Conservation (phyloP, 2,329 filamentous ascomycete genomes). For the Fusarium keratoplasticum region DNA sequence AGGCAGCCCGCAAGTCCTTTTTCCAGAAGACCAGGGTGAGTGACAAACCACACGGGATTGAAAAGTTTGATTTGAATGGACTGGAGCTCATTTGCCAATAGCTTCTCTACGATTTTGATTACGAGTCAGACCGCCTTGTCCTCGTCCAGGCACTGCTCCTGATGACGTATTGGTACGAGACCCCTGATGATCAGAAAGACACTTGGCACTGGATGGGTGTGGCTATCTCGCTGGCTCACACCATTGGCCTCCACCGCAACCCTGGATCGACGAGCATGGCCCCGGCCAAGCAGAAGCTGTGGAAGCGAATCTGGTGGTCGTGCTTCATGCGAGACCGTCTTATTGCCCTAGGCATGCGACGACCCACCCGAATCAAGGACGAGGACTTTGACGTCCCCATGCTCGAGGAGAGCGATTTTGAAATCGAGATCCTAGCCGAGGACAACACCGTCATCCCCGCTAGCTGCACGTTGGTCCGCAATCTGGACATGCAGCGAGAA, state of each 20-base stretch:
- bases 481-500: conserved; percentile 78
- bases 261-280: conserved; percentile 82
- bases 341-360: conserved; percentile 92
- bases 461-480: conserved; percentile 77
- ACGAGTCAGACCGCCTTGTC: conserved; percentile 88
- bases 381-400: conserved; percentile 95
- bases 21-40: conserved; percentile 88
- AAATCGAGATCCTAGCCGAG: conserved; percentile 75
- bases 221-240: conserved; percentile 91
- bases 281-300: conserved; percentile 78
- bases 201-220: conserved; percentile 99
- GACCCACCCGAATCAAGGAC: conserved; percentile 91
- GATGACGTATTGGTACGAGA: conserved; percentile 99
- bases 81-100: conserved; percentile 48
- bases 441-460: conserved; percentile 75
- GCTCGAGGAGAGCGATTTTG: conserved; percentile 86
- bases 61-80: neutral
- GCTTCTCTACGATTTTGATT: conserved; percentile 95
- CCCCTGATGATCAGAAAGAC: conserved; percentile 95
- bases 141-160: conserved; percentile 89
- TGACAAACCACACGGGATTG: conserved; percentile 30
- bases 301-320: conserved; percentile 98
- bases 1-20: conserved; percentile 86
- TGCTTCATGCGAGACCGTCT: conserved; percentile 95
- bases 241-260: conserved; percentile 91